Evolutionary conservation across 257 asterid genomes (phyloP).

Genomic region (Solanum sejunctum): DNA sequence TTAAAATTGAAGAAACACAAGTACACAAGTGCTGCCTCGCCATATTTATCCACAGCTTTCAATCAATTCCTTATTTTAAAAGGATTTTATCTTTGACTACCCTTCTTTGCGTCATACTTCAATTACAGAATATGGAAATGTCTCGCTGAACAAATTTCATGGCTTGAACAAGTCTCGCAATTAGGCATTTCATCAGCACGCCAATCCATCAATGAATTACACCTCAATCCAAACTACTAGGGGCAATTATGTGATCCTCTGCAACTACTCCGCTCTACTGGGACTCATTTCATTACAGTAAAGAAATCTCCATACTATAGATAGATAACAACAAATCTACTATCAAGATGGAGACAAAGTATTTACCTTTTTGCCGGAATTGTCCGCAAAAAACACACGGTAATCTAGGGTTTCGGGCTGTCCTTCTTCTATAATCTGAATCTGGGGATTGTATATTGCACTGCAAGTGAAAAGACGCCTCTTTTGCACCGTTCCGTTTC

Average conservation of each 20-base stretch:
- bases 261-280: neutral
- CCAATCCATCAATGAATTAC: neutral
- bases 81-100: neutral
- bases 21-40: neutral
- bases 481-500: constrained; percentile 15
- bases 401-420: constrained; percentile 85
- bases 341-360: neutral
- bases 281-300: neutral
- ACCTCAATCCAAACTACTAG: neutral
- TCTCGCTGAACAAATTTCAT: neutral
- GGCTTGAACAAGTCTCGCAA: neutral
- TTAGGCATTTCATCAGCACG: neutral
- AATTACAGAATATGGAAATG: neutral
- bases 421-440: constrained; percentile 69
- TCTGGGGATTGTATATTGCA: constrained; percentile 68
- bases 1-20: neutral
- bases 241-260: neutral
- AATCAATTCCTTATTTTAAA: neutral
- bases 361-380: constrained; percentile 71
- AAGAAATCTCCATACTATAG: neutral
- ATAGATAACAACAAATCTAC: neutral
- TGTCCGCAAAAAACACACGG: constrained; percentile 71
- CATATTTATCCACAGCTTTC: neutral
- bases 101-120: neutral
- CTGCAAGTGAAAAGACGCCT: constrained; percentile 61